A percentile compares a stretch with the other conserved stretches of the same genome.
Evolutionary conservation across 2,329 filamentous ascomycete genomes (phyloP).

Genomic region (Pseudocercospora eumusae): DNA sequence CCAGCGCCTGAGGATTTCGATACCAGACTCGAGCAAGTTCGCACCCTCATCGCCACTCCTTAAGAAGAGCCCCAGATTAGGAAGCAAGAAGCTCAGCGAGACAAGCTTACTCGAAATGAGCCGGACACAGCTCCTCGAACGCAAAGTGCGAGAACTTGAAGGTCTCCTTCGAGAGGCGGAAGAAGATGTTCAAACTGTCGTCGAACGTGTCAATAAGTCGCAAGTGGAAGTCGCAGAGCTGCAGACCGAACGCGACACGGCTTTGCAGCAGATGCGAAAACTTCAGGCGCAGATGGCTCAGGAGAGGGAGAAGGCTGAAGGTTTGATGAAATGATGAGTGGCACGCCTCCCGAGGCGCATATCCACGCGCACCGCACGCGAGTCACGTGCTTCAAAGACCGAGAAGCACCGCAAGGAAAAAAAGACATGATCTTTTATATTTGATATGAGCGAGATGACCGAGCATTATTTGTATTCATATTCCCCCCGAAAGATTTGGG

Average conservation of each 20-base stretch:
- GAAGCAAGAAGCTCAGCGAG: slow-evolving; percentile 59
- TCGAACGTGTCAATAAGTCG: slow-evolving; percentile 76
- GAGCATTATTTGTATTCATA: too few relatives aligned
- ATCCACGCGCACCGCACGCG: background rate
- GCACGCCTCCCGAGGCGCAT: background rate
- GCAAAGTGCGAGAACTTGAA: slow-evolving; percentile 81
- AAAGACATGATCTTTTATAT: too few relatives aligned
- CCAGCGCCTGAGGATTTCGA: slow-evolving; percentile 62
- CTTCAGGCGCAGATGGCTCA: slow-evolving; percentile 68
- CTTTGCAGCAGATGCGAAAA: slow-evolving; percentile 68
- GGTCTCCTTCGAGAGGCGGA: slow-evolving; percentile 74
- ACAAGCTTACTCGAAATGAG: slow-evolving; percentile 61
- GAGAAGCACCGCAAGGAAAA: background rate
- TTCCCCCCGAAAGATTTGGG: too few relatives aligned
- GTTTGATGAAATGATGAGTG: slow-evolving; percentile 25
- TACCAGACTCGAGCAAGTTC: slow-evolving; percentile 51
- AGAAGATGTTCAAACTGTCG: slow-evolving; percentile 79
- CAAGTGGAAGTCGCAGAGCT: slow-evolving; percentile 82
- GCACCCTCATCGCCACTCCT: slow-evolving; percentile 62
- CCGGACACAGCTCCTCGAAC: slow-evolving; percentile 73
- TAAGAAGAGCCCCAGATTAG: slow-evolving; percentile 49
- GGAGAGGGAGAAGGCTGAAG: slow-evolving; percentile 62
- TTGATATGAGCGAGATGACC: too few relatives aligned
- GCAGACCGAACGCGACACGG: slow-evolving; percentile 73
- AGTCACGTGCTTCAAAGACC: background rate